phyloP scores from a whole-genome alignment of 2,329 filamentous ascomycete species.

The Venturia aucupariae region DNA sequence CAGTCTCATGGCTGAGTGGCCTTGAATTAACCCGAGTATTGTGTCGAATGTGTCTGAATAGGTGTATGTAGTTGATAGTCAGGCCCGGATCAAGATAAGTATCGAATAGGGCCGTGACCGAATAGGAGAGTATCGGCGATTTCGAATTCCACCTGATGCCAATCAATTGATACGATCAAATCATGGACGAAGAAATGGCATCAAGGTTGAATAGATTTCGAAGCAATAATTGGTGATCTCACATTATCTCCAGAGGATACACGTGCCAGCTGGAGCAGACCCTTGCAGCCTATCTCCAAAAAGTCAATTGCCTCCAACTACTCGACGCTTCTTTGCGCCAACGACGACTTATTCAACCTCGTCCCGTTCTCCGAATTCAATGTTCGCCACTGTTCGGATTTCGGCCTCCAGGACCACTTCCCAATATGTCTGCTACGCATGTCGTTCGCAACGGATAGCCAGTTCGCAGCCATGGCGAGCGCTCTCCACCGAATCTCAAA shows the following conservation, averaged over 20 bases:
- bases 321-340: not conserved
- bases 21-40: constrained; percentile 12
- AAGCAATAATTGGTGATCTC: not conserved
- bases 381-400: not conserved
- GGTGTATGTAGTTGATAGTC: not conserved
- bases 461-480: not conserved
- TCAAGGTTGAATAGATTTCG: not conserved
- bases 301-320: not conserved
- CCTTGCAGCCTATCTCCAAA: not conserved
- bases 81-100: not conserved
- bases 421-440: not conserved
- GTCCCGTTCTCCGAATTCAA: not conserved
- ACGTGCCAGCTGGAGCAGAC: not conserved
- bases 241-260: not conserved
- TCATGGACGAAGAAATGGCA: not conserved
- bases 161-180: not conserved
- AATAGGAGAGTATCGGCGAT: not conserved
- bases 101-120: not conserved
- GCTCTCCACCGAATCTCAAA: not conserved
- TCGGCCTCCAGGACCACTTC: not conserved
- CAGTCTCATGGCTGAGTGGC: constrained; percentile 29
- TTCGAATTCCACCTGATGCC: not conserved
- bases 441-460: not conserved
- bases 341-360: not conserved
- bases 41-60: not conserved